phyloP scores from a whole-genome alignment of 805 yeast species.

The Saccharomycopsis fibuligera region DNA sequence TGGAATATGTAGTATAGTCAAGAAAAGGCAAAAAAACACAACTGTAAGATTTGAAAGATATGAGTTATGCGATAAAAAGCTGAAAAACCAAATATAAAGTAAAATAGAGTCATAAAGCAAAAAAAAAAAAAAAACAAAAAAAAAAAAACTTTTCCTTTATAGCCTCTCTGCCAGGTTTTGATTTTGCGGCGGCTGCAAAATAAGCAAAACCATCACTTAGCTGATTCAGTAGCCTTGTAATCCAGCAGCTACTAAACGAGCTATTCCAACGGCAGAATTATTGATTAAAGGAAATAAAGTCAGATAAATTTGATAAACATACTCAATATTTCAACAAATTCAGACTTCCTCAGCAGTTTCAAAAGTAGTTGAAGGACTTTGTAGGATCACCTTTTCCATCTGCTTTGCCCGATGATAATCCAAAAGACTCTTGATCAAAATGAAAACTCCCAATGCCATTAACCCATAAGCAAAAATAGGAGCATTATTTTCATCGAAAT shows the following conservation, averaged over 20 bases:
- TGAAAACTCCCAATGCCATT: conserved; percentile 52
- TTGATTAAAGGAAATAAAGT: not conserved
- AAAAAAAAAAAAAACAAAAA: not conserved
- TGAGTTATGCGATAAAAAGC: too few species aligned
- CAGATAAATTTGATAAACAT: conserved; percentile 1
- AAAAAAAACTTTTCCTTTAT: too few species aligned
- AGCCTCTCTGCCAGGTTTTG: too few species aligned
- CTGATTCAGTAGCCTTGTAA: too few species aligned
- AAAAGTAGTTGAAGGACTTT: conserved; percentile 36
- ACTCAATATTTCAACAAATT: conserved; percentile 1
- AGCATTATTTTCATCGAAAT: conserved; percentile 21
- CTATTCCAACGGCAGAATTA: not conserved
- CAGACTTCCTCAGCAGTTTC: conserved; percentile 1
- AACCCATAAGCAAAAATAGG: conserved; percentile 22
- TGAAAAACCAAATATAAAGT: too few species aligned
- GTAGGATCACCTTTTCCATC: conserved; percentile 59
- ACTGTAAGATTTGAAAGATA: too few species aligned
- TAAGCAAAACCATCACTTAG: too few species aligned
- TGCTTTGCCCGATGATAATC: conserved; percentile 73
- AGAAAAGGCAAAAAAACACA: too few species aligned
- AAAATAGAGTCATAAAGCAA: too few species aligned
- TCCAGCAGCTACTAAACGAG: too few species aligned
- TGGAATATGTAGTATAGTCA: too few species aligned
- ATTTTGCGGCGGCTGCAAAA: too few species aligned
- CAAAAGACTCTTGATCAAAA: conserved; percentile 58